Evolutionary conservation across 495 filamentous ascomycete species (phyloP).

Genomic region (Monascus purpureus): DNA sequence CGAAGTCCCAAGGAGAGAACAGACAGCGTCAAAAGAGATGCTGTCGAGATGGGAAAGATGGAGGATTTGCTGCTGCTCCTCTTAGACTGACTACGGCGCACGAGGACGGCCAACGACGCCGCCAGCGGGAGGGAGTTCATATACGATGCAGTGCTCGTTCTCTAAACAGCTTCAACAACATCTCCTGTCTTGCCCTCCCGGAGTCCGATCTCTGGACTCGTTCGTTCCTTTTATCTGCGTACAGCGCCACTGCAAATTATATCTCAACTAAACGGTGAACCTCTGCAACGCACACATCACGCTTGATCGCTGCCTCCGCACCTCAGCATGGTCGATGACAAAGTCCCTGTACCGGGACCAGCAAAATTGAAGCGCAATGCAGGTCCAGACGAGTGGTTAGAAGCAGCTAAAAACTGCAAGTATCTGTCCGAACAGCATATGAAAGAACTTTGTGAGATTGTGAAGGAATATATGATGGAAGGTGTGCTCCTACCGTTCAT

Average conservation of each 20-base stretch:
- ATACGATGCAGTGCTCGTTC: no score
- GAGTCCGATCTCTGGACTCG: no score
- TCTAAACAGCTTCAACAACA: no score
- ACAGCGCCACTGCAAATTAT: no score
- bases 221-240: no score
- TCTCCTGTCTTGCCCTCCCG: no score
- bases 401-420: conserved; percentile 89
- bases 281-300: no score
- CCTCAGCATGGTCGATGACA: conserved; percentile 33
- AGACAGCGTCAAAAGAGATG: no score
- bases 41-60: no score
- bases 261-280: no score
- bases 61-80: neutral
- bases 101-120: conserved; percentile 6
- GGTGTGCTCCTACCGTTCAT: conserved; percentile 40
- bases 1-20: no score
- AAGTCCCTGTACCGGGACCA: conserved; percentile 77
- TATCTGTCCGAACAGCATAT: conserved; percentile 91
- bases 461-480: conserved; percentile 98
- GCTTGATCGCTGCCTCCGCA: conserved; percentile 3
- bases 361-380: conserved; percentile 69
- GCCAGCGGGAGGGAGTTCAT: no score
- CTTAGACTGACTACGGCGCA: conserved; percentile 6
- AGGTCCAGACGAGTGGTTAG: conserved; percentile 91
- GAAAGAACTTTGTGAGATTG: conserved; percentile 97